Percentiles rank a stretch among this genome's conserved stretches.
phyloP scores from a whole-genome alignment of 2,329 filamentous ascomycete genomes.

The Aspergillus flavus region DNA sequence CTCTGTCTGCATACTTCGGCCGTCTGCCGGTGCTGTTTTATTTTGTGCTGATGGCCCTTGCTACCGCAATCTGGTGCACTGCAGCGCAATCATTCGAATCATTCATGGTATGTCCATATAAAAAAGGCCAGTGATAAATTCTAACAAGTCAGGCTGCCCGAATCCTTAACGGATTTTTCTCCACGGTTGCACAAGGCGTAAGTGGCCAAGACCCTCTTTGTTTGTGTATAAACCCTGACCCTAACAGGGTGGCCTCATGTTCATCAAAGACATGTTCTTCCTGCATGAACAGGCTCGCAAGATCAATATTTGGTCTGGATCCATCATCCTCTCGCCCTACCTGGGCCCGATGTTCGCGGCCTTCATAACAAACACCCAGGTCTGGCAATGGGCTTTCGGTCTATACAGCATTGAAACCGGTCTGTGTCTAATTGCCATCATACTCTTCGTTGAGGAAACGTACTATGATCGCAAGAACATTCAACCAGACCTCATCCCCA shows the following conservation, averaged over 20 bases:
- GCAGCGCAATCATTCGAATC: conserved; percentile 39
- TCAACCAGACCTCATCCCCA: conserved; percentile 24
- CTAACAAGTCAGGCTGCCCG: conserved; percentile 35
- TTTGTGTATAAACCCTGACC: not conserved
- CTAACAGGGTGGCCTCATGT: conserved; percentile 43
- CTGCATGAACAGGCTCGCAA: conserved; percentile 44
- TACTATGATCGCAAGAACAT: conserved; percentile 38
- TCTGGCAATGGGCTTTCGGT: conserved; percentile 42
- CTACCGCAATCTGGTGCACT: conserved; percentile 44
- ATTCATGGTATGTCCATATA: conserved; percentile 31
- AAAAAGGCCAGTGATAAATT: not conserved
- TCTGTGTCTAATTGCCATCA: conserved; percentile 35
- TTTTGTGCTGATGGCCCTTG: conserved; percentile 39
- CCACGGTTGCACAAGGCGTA: conserved; percentile 44
- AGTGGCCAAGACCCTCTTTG: conserved; percentile 7
- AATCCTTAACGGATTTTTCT: conserved; percentile 51
- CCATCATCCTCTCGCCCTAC: conserved; percentile 39
- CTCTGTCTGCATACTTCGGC: conserved; percentile 47
- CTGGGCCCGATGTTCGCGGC: conserved; percentile 37
- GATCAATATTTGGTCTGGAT: conserved; percentile 43
- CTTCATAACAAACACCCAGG: conserved; percentile 41
- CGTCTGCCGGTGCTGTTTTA: conserved; percentile 49
- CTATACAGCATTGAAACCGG: conserved; percentile 38
- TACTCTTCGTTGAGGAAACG: conserved; percentile 42
- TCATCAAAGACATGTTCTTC: conserved; percentile 48